These are phyloP conservation scores for Macrophomina phaseolina DNA, from an alignment of 2,329 filamentous ascomycete species.

Conservation along the genomic window DNA sequence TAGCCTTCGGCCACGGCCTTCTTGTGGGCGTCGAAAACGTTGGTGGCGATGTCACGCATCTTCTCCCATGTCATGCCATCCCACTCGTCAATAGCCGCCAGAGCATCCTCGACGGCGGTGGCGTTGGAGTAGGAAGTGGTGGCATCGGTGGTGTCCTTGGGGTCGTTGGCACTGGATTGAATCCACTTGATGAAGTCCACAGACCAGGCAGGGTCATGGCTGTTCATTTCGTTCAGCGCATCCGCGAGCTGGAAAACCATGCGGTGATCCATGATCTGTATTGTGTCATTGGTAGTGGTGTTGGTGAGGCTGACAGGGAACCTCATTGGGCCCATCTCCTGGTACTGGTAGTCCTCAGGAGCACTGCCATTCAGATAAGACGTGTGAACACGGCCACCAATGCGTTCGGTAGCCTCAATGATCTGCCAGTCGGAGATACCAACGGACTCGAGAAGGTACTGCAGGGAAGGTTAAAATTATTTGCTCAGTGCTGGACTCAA, in stretches of 20 bases:
- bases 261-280: slow-evolving; percentile 66
- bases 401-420: slow-evolving; percentile 63
- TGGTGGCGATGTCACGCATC: slow-evolving; percentile 45
- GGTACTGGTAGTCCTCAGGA: slow-evolving; percentile 69
- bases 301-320: slow-evolving; percentile 61
- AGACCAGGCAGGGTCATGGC: slow-evolving; percentile 52
- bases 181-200: slow-evolving; percentile 70
- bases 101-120: slow-evolving; percentile 45
- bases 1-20: slow-evolving; percentile 59
- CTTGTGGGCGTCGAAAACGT: slow-evolving; percentile 61
- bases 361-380: slow-evolving; percentile 64
- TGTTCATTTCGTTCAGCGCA: slow-evolving; percentile 65
- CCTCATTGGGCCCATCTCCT: slow-evolving; percentile 71
- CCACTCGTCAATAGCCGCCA: slow-evolving; percentile 46
- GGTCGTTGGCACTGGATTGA: slow-evolving; percentile 61
- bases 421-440: slow-evolving; percentile 68
- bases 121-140: slow-evolving; percentile 41
- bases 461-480: not conserved
- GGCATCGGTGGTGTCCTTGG: slow-evolving; percentile 48
- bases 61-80: slow-evolving; percentile 41
- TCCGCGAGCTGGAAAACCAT: slow-evolving; percentile 69
- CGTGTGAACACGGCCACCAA: slow-evolving; percentile 70
- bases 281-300: slow-evolving; percentile 59
- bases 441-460: slow-evolving; percentile 54
- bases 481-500: not conserved